A percentile compares a stretch with the other conserved stretches of the same genome.
Conservation (phyloP, 2,329 filamentous ascomycete genomes). For the Alternaria ethzedia region DNA sequence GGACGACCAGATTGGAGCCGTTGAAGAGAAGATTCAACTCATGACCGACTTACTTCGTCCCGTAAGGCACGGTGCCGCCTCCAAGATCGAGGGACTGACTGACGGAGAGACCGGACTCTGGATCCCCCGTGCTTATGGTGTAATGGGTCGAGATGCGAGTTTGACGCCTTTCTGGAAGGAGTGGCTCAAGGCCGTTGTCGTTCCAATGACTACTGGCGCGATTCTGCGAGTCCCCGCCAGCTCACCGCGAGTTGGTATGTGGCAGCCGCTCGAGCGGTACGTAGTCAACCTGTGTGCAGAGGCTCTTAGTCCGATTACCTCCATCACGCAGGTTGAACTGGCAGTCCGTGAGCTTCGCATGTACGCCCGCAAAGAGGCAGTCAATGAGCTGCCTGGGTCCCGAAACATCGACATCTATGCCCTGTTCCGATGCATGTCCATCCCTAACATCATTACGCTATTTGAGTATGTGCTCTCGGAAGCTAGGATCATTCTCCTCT, state of each 20-base stretch:
- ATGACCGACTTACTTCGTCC: conserved; percentile 97
- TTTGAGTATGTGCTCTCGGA: conserved; percentile 94
- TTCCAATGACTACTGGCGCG: conserved; percentile 91
- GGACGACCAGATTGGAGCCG: conserved; percentile 92
- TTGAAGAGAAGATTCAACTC: conserved; percentile 94
- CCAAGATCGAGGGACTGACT: conserved; percentile 95
- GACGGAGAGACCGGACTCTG: conserved; percentile 95
- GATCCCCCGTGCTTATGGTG: conserved; percentile 92
- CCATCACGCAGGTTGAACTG: conserved; percentile 94
- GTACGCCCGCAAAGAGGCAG: conserved; percentile 90
- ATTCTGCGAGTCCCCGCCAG: conserved; percentile 83
- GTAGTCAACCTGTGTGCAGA: conserved; percentile 97
- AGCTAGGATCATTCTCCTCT: conserved; percentile 93
- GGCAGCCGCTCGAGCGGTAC: conserved; percentile 96
- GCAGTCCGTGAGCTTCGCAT: conserved; percentile 86
- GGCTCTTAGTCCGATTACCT: conserved; percentile 88
- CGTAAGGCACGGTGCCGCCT: conserved; percentile 89
- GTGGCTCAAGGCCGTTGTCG: conserved; percentile 91
- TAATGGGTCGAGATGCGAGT: conserved; percentile 82
- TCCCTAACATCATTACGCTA: conserved; percentile 89
- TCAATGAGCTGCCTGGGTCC: conserved; percentile 91
- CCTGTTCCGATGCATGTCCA: conserved; percentile 85
- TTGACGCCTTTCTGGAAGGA: conserved; percentile 97
- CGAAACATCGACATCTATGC: conserved; percentile 92
- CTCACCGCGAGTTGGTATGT: conserved; percentile 88